Conservation (phyloP, 2,329 filamentous ascomycete species). For the Pseudocercospora macadamiae region DNA sequence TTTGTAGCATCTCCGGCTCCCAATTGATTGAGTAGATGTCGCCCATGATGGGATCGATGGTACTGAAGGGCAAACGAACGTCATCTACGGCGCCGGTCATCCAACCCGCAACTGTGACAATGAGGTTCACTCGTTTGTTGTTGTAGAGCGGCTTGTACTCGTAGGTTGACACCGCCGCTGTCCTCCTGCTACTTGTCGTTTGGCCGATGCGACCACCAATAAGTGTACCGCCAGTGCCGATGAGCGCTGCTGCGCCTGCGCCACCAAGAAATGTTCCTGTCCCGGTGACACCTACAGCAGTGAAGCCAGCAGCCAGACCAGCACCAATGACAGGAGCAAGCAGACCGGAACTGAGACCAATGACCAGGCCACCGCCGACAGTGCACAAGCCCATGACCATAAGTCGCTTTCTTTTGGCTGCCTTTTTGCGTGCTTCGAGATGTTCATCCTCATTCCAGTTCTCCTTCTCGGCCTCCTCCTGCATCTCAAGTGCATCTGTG, state of each 20-base stretch:
- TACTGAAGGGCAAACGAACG: constrained; percentile 92
- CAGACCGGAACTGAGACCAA: constrained; percentile 89
- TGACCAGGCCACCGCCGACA: constrained; percentile 91
- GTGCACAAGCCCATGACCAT: constrained; percentile 97
- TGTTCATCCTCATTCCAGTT: constrained; percentile 98
- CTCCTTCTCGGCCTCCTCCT: constrained; percentile 89
- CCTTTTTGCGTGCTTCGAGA: constrained; percentile 81
- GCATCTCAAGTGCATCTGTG: constrained; percentile 96
- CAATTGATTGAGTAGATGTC: constrained; percentile 96
- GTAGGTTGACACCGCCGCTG: constrained; percentile 91
- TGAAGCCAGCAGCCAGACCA: constrained; percentile 90
- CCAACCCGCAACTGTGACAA: constrained; percentile 95
- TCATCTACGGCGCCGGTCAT: constrained; percentile 98
- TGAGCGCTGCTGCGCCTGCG: constrained; percentile 88
- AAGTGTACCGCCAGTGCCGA: constrained; percentile 84
- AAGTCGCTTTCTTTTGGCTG: constrained; percentile 78
- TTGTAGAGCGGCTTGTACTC: constrained; percentile 97
- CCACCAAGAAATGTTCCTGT: constrained; percentile 89
- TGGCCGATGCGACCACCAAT: constrained; percentile 86
- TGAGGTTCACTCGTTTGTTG: constrained; percentile 94
- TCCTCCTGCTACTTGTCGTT: constrained; percentile 82
- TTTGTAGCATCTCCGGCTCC: constrained; percentile 97
- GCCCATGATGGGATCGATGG: constrained; percentile 95
- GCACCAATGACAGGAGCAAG: constrained; percentile 92
- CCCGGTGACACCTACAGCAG: constrained; percentile 88